Conservation (phyloP, 2,329 filamentous ascomycete species). For the Aspergillus piperis region DNA sequence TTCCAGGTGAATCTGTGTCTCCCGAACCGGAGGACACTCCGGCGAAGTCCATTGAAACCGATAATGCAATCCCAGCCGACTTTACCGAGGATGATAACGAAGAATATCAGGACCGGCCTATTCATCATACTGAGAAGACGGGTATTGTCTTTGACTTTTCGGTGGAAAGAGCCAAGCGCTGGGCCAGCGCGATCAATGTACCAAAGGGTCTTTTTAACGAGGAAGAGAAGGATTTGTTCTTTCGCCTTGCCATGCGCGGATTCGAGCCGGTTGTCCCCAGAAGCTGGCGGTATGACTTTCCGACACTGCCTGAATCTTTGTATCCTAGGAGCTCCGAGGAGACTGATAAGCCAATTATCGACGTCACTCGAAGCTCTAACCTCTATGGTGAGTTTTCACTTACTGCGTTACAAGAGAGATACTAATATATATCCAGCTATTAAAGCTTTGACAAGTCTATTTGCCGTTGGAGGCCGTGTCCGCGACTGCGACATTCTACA, state of each 20-base stretch:
- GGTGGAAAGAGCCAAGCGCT: slow-evolving; percentile 35
- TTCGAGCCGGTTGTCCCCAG: slow-evolving; percentile 57
- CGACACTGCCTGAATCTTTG: slow-evolving; percentile 54
- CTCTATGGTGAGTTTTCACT: slow-evolving; percentile 46
- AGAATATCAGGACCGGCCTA: background rate
- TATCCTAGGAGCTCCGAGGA: slow-evolving; percentile 45
- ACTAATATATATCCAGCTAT: slow-evolving; percentile 40
- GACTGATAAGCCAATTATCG: slow-evolving; percentile 49
- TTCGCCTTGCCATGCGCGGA: slow-evolving; percentile 57
- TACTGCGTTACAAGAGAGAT: background rate
- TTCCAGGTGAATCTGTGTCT: background rate
- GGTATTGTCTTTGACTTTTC: slow-evolving; percentile 31
- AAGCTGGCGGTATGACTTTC: slow-evolving; percentile 56
- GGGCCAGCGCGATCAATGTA: slow-evolving; percentile 41
- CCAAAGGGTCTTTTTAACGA: slow-evolving; percentile 51
- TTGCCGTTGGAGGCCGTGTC: slow-evolving; percentile 54
- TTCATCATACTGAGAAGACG: slow-evolving; percentile 23
- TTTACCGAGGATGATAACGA: background rate
- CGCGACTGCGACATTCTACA: slow-evolving; percentile 51
- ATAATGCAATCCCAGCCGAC: background rate
- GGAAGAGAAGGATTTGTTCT: slow-evolving; percentile 55
- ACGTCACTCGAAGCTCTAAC: slow-evolving; percentile 42
- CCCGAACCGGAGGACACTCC: background rate
- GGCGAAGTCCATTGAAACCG: background rate
- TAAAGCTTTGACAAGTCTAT: slow-evolving; percentile 52